Evolutionary conservation across 2,329 filamentous ascomycete species (phyloP), one percentile per base, ranked within the genome.

Genomic region (Pseudomassariella vexata): DNA sequence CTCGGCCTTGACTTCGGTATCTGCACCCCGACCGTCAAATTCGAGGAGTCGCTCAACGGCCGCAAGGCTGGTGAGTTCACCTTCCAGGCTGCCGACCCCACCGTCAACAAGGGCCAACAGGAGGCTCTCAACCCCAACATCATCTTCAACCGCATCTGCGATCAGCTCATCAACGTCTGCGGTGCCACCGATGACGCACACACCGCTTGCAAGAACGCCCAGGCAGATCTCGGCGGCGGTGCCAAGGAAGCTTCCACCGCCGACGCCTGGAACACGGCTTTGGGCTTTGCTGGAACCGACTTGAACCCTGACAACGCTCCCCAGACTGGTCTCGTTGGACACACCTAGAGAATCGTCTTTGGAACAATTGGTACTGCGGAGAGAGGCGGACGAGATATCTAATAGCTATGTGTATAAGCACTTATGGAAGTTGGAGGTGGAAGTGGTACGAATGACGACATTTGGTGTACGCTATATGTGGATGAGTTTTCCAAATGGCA

Each of bases 101-200:
- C 73, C 12, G 70, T 81, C 36, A 70, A 74, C 41, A 62, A 75
- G 49, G 73, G 73, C 31, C 79, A 84, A 57, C 59, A 76, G 47
- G 79, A 83, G 51, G 78, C 79, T 7, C 64, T 83, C 27, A 83
- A 84, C 71, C 79, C 79, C 35, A 73, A 75, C 62, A 84, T 84
- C 65, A 84, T 84, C 64, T 81, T 77, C 53, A 82, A 81, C 67
- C 72, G 77, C 39, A 76, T 84, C 54, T 79, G 75, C 57, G 79
- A 84, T 56, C 76, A 82, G 61, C 67, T 84, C 37, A 68, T 57
- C 50, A 83, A 82, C 58, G 75, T 79, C 22, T 84, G 79, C 59
- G 60, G 63, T 23, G 79, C 79, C 32, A 78, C 77, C 49, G 65
- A 61, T 17, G 76, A 73, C 4, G 79, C 77, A 33, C 65, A 72